Percentiles rank a stretch among this genome's conserved stretches.
Evolutionary conservation across 1,284 basidiomycete genomes (phyloP).

Genomic region (Cryptococcus sp.): DNA sequence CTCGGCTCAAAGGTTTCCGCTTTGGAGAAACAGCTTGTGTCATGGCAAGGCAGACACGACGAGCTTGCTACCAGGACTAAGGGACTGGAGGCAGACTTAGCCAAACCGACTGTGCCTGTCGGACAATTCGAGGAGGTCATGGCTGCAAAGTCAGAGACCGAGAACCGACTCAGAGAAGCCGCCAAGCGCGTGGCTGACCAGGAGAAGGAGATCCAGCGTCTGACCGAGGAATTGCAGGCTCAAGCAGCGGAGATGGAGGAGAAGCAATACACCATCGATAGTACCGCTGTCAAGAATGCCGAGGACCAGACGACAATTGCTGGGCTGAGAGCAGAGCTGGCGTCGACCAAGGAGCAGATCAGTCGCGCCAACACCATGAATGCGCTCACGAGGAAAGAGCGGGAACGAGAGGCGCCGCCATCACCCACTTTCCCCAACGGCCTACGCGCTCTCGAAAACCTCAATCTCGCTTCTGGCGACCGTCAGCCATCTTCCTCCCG

Average conservation of each 20-base stretch:
- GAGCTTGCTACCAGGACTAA: constrained; percentile 80
- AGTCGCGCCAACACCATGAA: constrained; percentile 90
- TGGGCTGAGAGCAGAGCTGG: constrained; percentile 88
- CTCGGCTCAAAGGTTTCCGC: constrained; percentile 72
- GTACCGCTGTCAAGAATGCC: constrained; percentile 59
- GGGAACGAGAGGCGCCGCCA: constrained; percentile 60
- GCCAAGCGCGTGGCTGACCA: constrained; percentile 73
- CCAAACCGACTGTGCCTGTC: constrained; percentile 71
- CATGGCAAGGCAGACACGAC: constrained; percentile 84
- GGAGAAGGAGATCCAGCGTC: constrained; percentile 76
- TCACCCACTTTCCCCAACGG: constrained; percentile 66
- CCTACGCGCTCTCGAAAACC: constrained; percentile 41
- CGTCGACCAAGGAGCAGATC: constrained; percentile 88
- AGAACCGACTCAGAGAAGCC: constrained; percentile 77
- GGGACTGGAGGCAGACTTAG: constrained; percentile 71
- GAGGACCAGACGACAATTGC: constrained; percentile 84
- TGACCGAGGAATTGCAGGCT: constrained; percentile 71
- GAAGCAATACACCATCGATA: constrained; percentile 65
- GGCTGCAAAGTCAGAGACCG: constrained; percentile 75
- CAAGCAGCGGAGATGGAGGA: constrained; percentile 67
- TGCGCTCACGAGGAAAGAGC: constrained; percentile 64
- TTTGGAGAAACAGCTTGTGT: constrained; percentile 80
- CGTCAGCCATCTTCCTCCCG: constrained; percentile 70
- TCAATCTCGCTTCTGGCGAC: constrained; percentile 41
- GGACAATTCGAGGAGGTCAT: constrained; percentile 76